Percentiles rank a stretch among this genome's conserved stretches.
Conservation (phyloP, 768 basidiomycete genomes). For the Termitomyces eurrhizus region DNA sequence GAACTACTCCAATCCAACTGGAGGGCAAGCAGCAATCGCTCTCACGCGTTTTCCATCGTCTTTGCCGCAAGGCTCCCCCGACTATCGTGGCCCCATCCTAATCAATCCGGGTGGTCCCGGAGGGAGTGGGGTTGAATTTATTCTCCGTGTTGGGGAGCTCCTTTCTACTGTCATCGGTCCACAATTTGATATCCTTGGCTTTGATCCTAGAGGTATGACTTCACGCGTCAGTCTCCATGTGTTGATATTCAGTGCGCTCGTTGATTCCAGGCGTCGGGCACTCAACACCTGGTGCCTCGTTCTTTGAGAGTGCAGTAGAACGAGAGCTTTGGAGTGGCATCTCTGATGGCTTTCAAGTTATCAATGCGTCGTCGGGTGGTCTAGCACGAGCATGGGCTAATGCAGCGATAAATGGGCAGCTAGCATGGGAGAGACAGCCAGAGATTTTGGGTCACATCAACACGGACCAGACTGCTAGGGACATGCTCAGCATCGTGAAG, state of each 20-base stretch:
- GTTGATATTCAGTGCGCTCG: background rate
- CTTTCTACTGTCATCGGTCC: conserved; percentile 33
- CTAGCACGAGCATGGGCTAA: conserved; percentile 30
- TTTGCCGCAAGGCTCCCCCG: conserved; percentile 18
- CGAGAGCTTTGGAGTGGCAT: conserved; percentile 22
- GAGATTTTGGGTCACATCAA: conserved; percentile 27
- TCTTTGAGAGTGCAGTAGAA: conserved; percentile 33
- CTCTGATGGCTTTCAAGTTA: background rate
- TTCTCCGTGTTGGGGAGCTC: conserved; percentile 18
- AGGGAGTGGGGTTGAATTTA: conserved; percentile 34
- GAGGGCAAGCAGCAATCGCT: conserved; percentile 37
- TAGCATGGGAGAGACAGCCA: conserved; percentile 29
- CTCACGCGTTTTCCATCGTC: conserved; percentile 37
- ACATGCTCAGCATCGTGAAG: conserved; percentile 33
- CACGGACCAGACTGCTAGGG: conserved; percentile 34
- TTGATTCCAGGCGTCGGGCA: conserved; percentile 26
- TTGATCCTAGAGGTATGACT: conserved; percentile 40
- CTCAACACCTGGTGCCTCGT: conserved; percentile 30
- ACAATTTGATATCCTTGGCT: conserved; percentile 42
- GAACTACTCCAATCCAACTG: conserved; percentile 37
- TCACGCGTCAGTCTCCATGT: background rate
- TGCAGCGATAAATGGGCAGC: conserved; percentile 24
- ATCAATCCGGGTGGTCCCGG: conserved; percentile 50
- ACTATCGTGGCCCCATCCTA: conserved; percentile 41
- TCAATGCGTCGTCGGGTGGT: conserved; percentile 22